Conservation (phyloP, 2,329 filamentous ascomycete species). For the Hymenoscyphus infarciens region DNA sequence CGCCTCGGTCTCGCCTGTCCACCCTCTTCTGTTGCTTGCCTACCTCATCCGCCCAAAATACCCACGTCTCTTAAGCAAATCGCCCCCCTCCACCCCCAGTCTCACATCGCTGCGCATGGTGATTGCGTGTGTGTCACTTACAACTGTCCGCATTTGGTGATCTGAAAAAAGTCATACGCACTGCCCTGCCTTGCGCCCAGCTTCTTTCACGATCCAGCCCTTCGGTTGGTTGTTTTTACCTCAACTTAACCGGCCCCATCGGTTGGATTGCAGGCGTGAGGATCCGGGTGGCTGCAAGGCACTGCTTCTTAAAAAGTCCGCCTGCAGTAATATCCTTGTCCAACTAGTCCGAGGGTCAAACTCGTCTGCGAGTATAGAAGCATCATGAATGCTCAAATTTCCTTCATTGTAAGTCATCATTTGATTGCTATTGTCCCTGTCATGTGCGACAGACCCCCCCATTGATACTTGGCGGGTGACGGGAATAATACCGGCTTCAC, state of each 20-base stretch:
- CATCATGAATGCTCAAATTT: slow-evolving; percentile 55
- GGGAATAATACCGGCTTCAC: slow-evolving; percentile 1
- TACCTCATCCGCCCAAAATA: neutral
- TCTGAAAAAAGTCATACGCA: neutral
- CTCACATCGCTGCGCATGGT: slow-evolving; percentile 2
- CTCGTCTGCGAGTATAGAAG: slow-evolving; percentile 21
- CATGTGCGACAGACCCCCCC: neutral
- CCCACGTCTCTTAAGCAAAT: slow-evolving; percentile 1
- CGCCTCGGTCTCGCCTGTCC: slow-evolving; percentile 6
- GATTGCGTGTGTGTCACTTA: slow-evolving; percentile 10
- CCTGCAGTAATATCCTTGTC: slow-evolving; percentile 30
- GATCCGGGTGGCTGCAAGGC: slow-evolving; percentile 32
- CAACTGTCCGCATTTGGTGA: slow-evolving; percentile 8
- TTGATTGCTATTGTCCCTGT: slow-evolving; percentile 6
- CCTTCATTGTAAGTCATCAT: slow-evolving; percentile 49
- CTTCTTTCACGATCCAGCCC: slow-evolving; percentile 7
- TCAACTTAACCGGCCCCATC: neutral
- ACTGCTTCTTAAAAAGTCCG: slow-evolving; percentile 26
- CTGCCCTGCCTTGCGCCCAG: slow-evolving; percentile 4
- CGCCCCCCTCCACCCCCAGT: neutral
- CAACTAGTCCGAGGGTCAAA: slow-evolving; percentile 16
- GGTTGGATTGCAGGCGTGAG: slow-evolving; percentile 11
- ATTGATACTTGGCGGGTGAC: slow-evolving; percentile 8
- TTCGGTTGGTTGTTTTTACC: neutral
- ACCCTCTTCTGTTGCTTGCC: slow-evolving; percentile 2